A percentile compares a stretch with the other conserved stretches of the same genome.
Evolutionary conservation across 345 rosid species (phyloP).

Genomic region (Melaleuca alternifolia): DNA sequence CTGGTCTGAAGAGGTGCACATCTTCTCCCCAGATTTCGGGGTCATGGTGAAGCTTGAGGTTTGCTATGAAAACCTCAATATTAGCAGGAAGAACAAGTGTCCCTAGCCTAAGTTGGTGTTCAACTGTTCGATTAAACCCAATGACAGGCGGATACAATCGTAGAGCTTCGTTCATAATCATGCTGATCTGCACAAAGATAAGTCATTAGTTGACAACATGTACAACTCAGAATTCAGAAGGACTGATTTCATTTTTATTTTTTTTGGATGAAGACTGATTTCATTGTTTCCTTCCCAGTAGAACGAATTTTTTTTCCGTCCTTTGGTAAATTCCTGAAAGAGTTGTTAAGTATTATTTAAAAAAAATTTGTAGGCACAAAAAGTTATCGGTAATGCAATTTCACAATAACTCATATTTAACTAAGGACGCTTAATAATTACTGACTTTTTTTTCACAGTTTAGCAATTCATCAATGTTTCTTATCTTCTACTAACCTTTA

Average conservation of each 20-base stretch:
- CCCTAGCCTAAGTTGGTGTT: neutral
- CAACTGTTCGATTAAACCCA: neutral
- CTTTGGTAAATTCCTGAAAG: neutral
- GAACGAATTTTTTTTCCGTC: neutral
- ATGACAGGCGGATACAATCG: constrained; percentile 21
- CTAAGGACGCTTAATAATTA: neutral
- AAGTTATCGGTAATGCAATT: neutral
- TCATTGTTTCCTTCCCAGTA: neutral
- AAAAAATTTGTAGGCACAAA: neutral
- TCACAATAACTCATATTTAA: neutral
- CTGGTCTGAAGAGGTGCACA: neutral
- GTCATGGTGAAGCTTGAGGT: neutral
- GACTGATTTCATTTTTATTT: neutral
- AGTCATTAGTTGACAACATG: neutral
- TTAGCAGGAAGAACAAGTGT: neutral
- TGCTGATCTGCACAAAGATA: constrained; percentile 1
- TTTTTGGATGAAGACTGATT: neutral
- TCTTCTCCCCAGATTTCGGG: constrained; percentile 1
- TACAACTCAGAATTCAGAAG: neutral
- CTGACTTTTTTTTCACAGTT: neutral
- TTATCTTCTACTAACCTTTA: too few species aligned
- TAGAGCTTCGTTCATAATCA: constrained; percentile 18
- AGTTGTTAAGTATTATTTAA: neutral
- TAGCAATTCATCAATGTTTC: neutral
- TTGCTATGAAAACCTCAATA: neutral